Evolutionary conservation across 2,329 filamentous ascomycete species (phyloP).

Genomic region (Cercospora sojina): DNA sequence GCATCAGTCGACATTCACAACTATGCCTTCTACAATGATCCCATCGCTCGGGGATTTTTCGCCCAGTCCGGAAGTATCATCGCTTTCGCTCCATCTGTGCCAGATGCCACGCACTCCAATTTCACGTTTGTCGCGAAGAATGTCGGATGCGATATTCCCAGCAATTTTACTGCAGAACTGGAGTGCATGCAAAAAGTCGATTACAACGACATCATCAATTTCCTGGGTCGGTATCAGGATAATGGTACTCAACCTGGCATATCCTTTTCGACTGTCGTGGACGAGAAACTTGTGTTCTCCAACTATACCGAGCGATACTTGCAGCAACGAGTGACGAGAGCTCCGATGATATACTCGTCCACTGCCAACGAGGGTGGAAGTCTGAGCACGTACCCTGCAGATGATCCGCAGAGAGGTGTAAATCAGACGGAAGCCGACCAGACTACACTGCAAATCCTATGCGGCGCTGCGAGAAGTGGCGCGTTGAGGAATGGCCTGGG

Average conservation of each 20-base stretch:
- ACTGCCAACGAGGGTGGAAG: slow-evolving; percentile 6
- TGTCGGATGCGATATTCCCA: slow-evolving; percentile 37
- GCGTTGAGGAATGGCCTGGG: slow-evolving; percentile 23
- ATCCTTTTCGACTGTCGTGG: slow-evolving; percentile 33
- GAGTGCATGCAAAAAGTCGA: slow-evolving; percentile 40
- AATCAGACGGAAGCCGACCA: slow-evolving; percentile 8
- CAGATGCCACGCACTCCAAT: slow-evolving; percentile 32
- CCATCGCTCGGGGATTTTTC: slow-evolving; percentile 42
- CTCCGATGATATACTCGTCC: slow-evolving; percentile 18
- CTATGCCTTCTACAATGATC: slow-evolving; percentile 39
- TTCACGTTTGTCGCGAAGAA: slow-evolving; percentile 42
- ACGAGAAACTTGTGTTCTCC: slow-evolving; percentile 29
- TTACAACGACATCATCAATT: not conserved
- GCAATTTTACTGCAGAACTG: slow-evolving; percentile 34
- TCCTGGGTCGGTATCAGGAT: not conserved
- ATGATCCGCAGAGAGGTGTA: not conserved
- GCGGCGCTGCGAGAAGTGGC: not conserved
- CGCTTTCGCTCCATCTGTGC: slow-evolving; percentile 25
- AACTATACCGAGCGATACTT: slow-evolving; percentile 26
- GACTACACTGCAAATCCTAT: not conserved
- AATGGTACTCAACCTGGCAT: slow-evolving; percentile 5
- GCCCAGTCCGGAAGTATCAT: slow-evolving; percentile 43
- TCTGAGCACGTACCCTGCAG: not conserved
- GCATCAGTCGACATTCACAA: slow-evolving; percentile 32
- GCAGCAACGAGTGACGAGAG: slow-evolving; percentile 38